These are phyloP conservation scores for Cudoniella acicularis DNA, from an alignment of 495 filamentous ascomycete genomes.

Conservation along the genomic window DNA sequence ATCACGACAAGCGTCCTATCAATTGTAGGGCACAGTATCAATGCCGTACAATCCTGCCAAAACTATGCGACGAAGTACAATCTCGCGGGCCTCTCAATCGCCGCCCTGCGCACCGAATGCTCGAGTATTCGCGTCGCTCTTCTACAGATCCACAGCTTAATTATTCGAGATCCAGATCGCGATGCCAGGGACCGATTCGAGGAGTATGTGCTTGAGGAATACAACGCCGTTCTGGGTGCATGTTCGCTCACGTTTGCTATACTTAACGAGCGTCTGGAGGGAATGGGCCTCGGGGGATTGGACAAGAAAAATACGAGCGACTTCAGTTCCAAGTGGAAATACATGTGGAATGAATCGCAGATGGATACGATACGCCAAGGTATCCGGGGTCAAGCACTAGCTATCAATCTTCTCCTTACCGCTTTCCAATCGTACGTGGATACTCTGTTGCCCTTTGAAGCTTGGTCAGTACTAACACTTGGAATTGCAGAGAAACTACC, in stretches of 20 bases:
- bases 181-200: background rate
- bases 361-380: background rate
- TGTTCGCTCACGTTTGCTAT: background rate
- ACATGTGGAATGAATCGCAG: slow-evolving; percentile 1
- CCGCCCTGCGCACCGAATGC: slow-evolving; percentile 6
- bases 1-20: slow-evolving; percentile 8
- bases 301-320: background rate
- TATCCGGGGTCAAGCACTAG: slow-evolving; percentile 6
- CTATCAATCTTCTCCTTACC: background rate
- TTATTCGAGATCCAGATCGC: background rate
- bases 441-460: too few relatives aligned
- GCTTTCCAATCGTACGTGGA: slow-evolving; percentile 7
- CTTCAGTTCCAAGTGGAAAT: background rate
- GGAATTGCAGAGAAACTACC: background rate
- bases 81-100: background rate
- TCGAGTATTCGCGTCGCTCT: slow-evolving; percentile 1
- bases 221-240: background rate
- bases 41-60: slow-evolving; percentile 3
- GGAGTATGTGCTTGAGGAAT: slow-evolving; percentile 5
- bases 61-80: slow-evolving; percentile 3
- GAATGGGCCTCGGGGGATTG: background rate
- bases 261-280: background rate
- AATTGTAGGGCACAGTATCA: background rate
- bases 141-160: slow-evolving; percentile 3
- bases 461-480: too few relatives aligned